A percentile compares a stretch with the other conserved stretches of the same genome.
Evolutionary conservation across 805 yeast genomes (phyloP).

Genomic region (Myxozyma geophila): DNA sequence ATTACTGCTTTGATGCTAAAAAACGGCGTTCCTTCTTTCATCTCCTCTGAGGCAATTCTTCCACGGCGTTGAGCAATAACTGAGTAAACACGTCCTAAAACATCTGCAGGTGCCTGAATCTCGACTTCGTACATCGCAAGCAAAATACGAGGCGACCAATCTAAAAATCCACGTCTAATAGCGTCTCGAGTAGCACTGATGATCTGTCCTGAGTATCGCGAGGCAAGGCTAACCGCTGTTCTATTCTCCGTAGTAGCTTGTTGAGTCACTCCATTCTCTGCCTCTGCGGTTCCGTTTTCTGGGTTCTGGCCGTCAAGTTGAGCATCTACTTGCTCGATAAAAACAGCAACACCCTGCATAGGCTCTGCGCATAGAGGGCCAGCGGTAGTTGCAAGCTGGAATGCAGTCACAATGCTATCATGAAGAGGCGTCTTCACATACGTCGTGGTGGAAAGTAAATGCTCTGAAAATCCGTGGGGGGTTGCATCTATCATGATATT

Average conservation of each 20-base stretch:
- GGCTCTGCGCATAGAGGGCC: slow-evolving; percentile 93
- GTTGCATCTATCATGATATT: slow-evolving; percentile 68
- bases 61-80: slow-evolving; percentile 92
- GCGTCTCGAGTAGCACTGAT: slow-evolving; percentile 73
- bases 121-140: slow-evolving; percentile 94
- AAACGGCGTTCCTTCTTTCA: slow-evolving; percentile 98
- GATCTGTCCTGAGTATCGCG: slow-evolving; percentile 69
- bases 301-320: slow-evolving; percentile 28
- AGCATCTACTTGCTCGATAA: slow-evolving; percentile 50
- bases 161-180: slow-evolving; percentile 70
- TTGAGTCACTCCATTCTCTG: neutral
- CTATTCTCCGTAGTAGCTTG: neutral
- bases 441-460: slow-evolving; percentile 13
- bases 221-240: slow-evolving; percentile 40
- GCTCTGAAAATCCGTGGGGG: slow-evolving; percentile 12
- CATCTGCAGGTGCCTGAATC: slow-evolving; percentile 93
- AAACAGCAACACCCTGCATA: slow-evolving; percentile 75
- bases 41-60: slow-evolving; percentile 81
- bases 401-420: slow-evolving; percentile 76
- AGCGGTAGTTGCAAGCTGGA: slow-evolving; percentile 75
- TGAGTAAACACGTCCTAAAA: slow-evolving; percentile 91
- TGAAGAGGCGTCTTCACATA: slow-evolving; percentile 20
- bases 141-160: slow-evolving; percentile 87
- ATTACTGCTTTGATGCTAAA: slow-evolving; percentile 82
- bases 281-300: slow-evolving; percentile 24